Conservation (phyloP, 257 asterid genomes). For the Cynanchum wilfordii region DNA sequence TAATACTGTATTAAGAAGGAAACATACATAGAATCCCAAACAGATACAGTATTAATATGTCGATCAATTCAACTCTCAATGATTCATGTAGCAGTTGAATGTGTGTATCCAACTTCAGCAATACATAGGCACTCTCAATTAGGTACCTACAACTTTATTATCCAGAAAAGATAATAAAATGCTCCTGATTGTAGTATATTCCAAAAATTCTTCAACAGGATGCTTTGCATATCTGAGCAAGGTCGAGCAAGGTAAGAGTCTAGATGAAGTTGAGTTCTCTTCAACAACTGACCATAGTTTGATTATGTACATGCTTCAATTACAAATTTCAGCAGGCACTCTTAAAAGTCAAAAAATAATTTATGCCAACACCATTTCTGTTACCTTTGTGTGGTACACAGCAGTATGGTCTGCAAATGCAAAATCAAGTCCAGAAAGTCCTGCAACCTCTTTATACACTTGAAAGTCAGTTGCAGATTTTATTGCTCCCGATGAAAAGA, state of each 20-base stretch:
- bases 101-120: neutral
- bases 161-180: neutral
- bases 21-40: neutral
- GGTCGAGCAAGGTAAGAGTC: neutral
- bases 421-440: slow-evolving; percentile 97
- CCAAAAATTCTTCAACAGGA: neutral
- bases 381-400: slow-evolving; percentile 94
- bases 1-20: neutral
- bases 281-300: neutral
- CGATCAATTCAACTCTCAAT: neutral
- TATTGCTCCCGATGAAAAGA: slow-evolving; percentile 79
- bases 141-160: neutral
- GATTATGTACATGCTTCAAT: neutral
- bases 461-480: slow-evolving; percentile 96
- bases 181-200: neutral
- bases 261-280: neutral
- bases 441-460: slow-evolving; percentile 83
- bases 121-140: too few species aligned
- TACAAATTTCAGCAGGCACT: neutral
- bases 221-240: neutral
- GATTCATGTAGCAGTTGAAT: neutral
- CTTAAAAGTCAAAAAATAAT: neutral
- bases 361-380: neutral
- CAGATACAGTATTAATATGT: neutral
- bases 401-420: slow-evolving; percentile 81